These are phyloP conservation scores for Aureobasidium sp. DNA, from an alignment of 2,329 filamentous ascomycete genomes.

Conservation along the genomic window DNA sequence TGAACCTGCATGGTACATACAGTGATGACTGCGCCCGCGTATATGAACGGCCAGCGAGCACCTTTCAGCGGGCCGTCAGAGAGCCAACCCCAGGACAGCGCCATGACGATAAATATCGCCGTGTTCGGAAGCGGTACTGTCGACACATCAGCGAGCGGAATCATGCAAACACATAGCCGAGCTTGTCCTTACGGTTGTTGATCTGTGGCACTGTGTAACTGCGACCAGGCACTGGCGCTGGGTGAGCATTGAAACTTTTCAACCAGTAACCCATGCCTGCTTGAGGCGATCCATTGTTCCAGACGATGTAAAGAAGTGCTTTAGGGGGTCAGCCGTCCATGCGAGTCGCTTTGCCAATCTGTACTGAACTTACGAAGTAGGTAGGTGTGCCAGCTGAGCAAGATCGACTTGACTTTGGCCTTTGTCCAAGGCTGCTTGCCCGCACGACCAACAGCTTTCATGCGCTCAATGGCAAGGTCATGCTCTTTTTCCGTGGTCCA, in stretches of 20 bases:
- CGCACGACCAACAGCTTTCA: conserved; percentile 10
- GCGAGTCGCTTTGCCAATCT: too few species aligned
- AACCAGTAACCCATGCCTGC: conserved; percentile 16
- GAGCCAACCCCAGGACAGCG: conserved; percentile 8
- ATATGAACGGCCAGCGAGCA: conserved; percentile 13
- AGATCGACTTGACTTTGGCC: conserved; percentile 8
- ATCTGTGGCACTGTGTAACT: conserved; percentile 13
- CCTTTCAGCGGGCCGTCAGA: conserved; percentile 10
- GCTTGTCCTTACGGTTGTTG: neutral
- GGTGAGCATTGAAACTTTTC: conserved; percentile 14
- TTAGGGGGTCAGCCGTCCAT: neutral
- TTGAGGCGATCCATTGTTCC: conserved; percentile 13
- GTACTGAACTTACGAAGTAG: conserved; percentile 13
- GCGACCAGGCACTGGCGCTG: neutral
- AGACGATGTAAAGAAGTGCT: conserved; percentile 14
- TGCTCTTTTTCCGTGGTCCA: conserved; percentile 15
- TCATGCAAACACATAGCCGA: neutral
- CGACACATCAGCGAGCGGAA: neutral
- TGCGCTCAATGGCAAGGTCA: conserved; percentile 9
- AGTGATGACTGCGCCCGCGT: neutral
- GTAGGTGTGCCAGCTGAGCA: conserved; percentile 15
- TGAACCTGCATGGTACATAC: neutral
- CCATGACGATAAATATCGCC: conserved; percentile 6
- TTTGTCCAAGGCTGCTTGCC: conserved; percentile 14
- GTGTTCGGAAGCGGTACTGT: conserved; percentile 3